Percentiles rank a stretch among this genome's conserved stretches.
These are phyloP conservation scores for Yarrowia yakushimensis DNA, from an alignment of 805 yeast genomes.

Conservation along the genomic window DNA sequence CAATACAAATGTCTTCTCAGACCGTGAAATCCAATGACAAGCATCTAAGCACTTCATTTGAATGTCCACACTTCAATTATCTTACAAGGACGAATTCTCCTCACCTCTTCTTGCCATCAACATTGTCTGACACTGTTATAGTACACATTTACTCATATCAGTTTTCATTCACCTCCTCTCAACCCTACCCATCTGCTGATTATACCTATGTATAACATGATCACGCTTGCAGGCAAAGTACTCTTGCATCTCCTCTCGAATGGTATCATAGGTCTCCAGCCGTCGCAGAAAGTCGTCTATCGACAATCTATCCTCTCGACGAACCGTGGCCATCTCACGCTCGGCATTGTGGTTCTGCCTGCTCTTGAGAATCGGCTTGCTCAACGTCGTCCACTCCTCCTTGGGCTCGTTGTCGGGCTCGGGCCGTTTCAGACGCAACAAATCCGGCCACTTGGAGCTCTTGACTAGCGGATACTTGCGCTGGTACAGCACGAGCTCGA, in stretches of 20 bases:
- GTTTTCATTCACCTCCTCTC: no score
- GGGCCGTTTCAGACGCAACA: conserved; percentile 1
- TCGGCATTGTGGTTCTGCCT: conserved; percentile 24
- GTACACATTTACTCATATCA: no score
- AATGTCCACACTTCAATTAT: no score
- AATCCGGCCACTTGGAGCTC: neutral
- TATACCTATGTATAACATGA: neutral
- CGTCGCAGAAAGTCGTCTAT: neutral
- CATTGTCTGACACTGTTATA: no score
- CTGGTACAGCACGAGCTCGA: conserved; percentile 1
- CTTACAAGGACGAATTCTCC: no score
- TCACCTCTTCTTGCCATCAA: no score
- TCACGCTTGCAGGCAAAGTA: neutral
- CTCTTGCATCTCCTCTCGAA: conserved; percentile 11
- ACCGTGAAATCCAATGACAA: no score
- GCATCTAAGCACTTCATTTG: no score
- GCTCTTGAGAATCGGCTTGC: conserved; percentile 26
- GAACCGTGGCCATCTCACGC: conserved; percentile 11
- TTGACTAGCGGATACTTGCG: conserved; percentile 3
- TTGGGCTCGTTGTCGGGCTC: neutral
- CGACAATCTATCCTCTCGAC: neutral
- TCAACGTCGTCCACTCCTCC: neutral
- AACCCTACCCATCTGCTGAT: neutral
- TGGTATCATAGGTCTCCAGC: conserved; percentile 4
- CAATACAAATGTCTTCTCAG: no score